Base-by-base conservation (phyloP, 2,329 filamentous ascomycete genomes). In the Fusarium sp. region DNA sequence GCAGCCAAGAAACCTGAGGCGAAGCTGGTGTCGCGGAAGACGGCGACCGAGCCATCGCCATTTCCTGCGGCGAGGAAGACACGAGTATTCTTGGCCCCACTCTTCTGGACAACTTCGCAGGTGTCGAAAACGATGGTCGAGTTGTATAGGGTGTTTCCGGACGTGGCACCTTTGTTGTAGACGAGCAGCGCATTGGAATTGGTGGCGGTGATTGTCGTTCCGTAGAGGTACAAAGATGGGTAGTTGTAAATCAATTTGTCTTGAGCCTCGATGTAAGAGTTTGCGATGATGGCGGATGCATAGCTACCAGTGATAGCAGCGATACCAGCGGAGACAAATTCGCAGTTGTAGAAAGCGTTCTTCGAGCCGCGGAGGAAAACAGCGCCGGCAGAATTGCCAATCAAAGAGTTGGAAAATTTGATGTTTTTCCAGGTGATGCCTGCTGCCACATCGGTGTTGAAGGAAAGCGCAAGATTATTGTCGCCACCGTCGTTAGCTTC, bases 1-100 rank as follows among this genome's bases (percentile, higher is more conserved):
- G 77, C 63, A 25, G 81, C 77, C 37, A 85, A 77, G 22, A 83
- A 75, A 37, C 74, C 77, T 2, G 48, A 25, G 2, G 76, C 78
- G 20, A 85, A 71, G 9, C 64, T 75, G 0, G 80, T 79, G 48
- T 81, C 79, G 9, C 82, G 79, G 65, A 78, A 85, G 3, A 85
- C 71, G 2, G 76, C 82, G 2, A 80, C 78, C 0, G 81, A 79
- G 20, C 81, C 81, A 5, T 72, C 74, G 2, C 76, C 79, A 45
- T 83, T 83, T 2, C 81, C 80, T 7, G 81, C 78, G 2, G 81
- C 81, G 16, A 85, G 66, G 55, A 77, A 84, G 12, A 84, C 81
- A 20, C 80, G 78, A 25, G 72, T 79, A 47, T 81, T 83, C 7
- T 76, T 74, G 3, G 65, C 41, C 14, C 72, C 72, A 6, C 53